Base-by-base conservation (phyloP, 331 rosid species). In the Prunus yedoensis region DNA sequence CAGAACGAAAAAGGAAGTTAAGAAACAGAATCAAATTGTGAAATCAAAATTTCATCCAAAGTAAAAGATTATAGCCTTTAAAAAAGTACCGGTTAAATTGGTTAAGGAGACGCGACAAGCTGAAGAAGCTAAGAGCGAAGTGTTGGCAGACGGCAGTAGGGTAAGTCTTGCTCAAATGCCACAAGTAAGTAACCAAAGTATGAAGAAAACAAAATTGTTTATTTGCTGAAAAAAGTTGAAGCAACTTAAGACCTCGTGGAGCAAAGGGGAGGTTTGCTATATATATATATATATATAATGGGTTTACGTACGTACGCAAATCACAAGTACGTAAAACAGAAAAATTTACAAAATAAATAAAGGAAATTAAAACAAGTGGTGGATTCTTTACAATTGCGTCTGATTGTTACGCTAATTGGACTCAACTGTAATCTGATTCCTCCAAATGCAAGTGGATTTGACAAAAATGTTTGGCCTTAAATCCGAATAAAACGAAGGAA, bases 361-460 rank as follows among this genome's bases (percentile, higher is more conserved):
- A 21, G 2, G 3, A 35, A 20, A 64, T 15, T 32, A 64, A 66
- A 17, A 30, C 38, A 47, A 41, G 58, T 23, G 75, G 58, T 67
- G 20, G 78, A 83, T 83, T 83, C 83, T 70, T 38, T 70, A 66
- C 32, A 76, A 61, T 35, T 75, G 79, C 71, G 65, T 15, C 77
- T 64, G 79, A 73, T 72, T 4, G 70, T 67, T 52, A 69, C 58
- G 11, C 51, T 17, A 63, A 56, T 53, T 52, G 71, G 75, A 66
- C 81, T 77, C 81, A 77, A 66, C 81, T 76, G 81, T 65, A 59
- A 68, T 66, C 69, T 21, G 78, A 70, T 84, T 74, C 85, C 63
- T 30, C 18, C 10, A 38, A 43, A 28, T 10, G 68, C 77, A 51
- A 71, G 71, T 83, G 82, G 86, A 35, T 38, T 83, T 75, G 58